These are phyloP conservation scores for Chaetomium sp. DNA, from an alignment of 2,329 filamentous ascomycete species.

Conservation along the genomic window DNA sequence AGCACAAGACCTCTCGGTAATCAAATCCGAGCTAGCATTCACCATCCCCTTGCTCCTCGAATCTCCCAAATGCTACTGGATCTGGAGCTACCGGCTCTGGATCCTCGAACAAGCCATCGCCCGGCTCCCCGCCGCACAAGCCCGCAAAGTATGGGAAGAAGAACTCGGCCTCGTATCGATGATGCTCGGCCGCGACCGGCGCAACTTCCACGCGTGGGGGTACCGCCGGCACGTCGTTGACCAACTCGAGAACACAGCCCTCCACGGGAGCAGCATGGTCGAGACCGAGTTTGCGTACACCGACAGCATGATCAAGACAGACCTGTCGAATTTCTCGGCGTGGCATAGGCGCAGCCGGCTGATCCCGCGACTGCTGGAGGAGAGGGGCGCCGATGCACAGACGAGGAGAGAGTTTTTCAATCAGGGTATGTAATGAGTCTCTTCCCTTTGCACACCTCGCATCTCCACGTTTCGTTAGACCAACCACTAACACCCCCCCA, in stretches of 20 bases:
- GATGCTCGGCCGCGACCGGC: conserved; percentile 78
- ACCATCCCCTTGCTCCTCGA: conserved; percentile 76
- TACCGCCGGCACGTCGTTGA: conserved; percentile 75
- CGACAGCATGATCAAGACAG: conserved; percentile 74
- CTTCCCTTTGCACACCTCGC: neutral
- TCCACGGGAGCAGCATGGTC: conserved; percentile 56
- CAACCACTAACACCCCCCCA: conserved; percentile 27
- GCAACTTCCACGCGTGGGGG: conserved; percentile 96
- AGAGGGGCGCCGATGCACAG: conserved; percentile 57
- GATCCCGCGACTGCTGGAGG: conserved; percentile 67
- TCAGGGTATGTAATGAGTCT: conserved; percentile 44
- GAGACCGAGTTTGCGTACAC: conserved; percentile 86
- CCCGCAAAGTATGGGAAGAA: conserved; percentile 69
- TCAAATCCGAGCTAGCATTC: conserved; percentile 72
- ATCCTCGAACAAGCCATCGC: conserved; percentile 64
- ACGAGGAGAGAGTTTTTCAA: conserved; percentile 66
- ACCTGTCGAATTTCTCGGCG: conserved; percentile 92
- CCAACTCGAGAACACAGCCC: conserved; percentile 57
- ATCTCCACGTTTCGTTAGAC: neutral
- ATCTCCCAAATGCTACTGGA: conserved; percentile 98
- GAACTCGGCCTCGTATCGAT: conserved; percentile 79
- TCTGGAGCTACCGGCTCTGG: conserved; percentile 95
- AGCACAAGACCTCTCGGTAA: conserved; percentile 39
- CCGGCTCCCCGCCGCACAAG: conserved; percentile 49
- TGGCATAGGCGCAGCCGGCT: conserved; percentile 89